Base-by-base conservation (phyloP, 306 rosid genomes). In the Aeschynomene evenia region DNA sequence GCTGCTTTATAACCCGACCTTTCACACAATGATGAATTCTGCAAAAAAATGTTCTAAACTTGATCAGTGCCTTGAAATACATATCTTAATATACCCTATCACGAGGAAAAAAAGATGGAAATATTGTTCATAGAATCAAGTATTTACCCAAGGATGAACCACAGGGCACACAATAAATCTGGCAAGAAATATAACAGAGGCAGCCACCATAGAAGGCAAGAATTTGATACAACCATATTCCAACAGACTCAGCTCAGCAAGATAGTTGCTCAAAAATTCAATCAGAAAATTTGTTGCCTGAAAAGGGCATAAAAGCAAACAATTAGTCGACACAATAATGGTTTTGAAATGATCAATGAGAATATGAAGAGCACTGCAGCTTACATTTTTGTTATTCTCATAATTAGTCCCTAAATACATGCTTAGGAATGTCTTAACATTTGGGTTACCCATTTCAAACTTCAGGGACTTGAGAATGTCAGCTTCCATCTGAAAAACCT, bases 401-500 rank as follows among this genome's bases (percentile, higher is more conserved):
- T 63, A 77, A 55, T 80, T 84, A 77, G 79, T 42, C 42, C 14
- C 77, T 22, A 63, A 37, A 80, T 85, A 84, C 53, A 81, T 77
- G 78, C 89, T 90, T 20, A 94, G 76, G 78, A 88, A 88, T 14
- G 95, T 82, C 79, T 52, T 86, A 19, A 77, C 84, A 6, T 90
- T 90, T 18, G 98, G 97, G 76, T 53, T 88, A 0, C 98, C 96
- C 84, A 90, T 54, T 74, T 94, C 97, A 79, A 88, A 94, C 11
- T 79, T 82, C 1, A 94, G 69, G 4, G 84, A 68, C 39, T 82
- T 83, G 7, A 94, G 97, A 53, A 94, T 69, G 2, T 83, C 87
- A 66, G 90, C 91, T 79, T 94, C 98, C 98, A 90, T 94, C 48
- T 73, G 56, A 15, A 91, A 84, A 26, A 91, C 90, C 98, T 93